Percentiles rank a stretch among this genome's conserved stretches.
Conservation (phyloP, 805 yeast species). For the Spathaspora sp. region DNA sequence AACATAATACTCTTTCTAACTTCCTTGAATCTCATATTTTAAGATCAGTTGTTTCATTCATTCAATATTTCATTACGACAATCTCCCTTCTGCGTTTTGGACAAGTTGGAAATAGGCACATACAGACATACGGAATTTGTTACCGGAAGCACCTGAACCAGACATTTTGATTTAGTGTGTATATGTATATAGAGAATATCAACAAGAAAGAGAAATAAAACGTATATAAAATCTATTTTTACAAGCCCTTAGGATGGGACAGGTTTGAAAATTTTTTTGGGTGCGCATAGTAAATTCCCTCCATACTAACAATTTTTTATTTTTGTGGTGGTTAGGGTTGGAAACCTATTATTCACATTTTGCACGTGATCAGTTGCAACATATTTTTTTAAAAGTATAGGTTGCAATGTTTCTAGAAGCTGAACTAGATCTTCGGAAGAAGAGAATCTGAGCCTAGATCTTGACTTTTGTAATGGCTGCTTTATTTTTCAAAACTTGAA, state of each 20-base stretch:
- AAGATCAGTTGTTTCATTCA: neutral
- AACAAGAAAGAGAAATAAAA: neutral
- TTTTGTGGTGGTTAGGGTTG: neutral
- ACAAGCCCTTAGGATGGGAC: neutral
- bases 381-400: too few species aligned
- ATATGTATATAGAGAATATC: neutral
- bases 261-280: neutral
- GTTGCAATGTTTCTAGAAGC: too few species aligned
- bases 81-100: neutral
- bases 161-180: conserved; percentile 52
- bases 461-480: too few species aligned
- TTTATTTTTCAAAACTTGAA: too few species aligned
- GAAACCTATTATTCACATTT: neutral
- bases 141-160: conserved; percentile 97
- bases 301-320: too few species aligned
- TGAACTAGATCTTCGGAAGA: too few species aligned
- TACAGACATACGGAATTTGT: conserved; percentile 99
- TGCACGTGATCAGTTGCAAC: neutral
- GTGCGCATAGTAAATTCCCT: neutral
- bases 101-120: conserved; percentile 34
- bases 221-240: neutral
- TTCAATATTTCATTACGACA: neutral
- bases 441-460: too few species aligned
- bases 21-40: neutral
- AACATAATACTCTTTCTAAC: neutral